These are phyloP conservation scores for Geotrichum carabidarum DNA, from an alignment of 1,139 yeast species.

Conservation along the genomic window DNA sequence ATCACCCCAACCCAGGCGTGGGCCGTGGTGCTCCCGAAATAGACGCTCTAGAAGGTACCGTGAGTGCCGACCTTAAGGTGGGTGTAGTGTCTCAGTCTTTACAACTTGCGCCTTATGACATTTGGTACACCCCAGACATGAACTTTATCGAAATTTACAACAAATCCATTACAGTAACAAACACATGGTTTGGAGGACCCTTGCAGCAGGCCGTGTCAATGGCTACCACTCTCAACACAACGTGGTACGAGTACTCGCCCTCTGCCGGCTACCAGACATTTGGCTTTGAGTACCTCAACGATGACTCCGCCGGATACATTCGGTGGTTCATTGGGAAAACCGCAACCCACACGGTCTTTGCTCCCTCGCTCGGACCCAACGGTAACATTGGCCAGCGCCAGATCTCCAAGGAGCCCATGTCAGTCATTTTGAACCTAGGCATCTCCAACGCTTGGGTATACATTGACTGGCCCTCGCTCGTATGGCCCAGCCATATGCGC, in stretches of 20 bases:
- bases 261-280: constrained; percentile 56
- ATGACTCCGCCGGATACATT: constrained; percentile 60
- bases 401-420: constrained; percentile 82
- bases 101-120: constrained; percentile 80
- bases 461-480: constrained; percentile 67
- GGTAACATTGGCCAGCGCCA: constrained; percentile 77
- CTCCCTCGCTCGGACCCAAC: constrained; percentile 67
- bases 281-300: constrained; percentile 73
- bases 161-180: constrained; percentile 58
- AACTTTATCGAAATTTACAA: constrained; percentile 63
- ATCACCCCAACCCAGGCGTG: constrained; percentile 70
- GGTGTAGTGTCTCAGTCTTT: constrained; percentile 78
- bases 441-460: constrained; percentile 78
- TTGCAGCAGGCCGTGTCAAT: constrained; percentile 81
- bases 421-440: constrained; percentile 71
- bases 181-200: constrained; percentile 77
- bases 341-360: constrained; percentile 58
- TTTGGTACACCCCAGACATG: constrained; percentile 82
- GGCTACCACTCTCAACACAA: constrained; percentile 58
- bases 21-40: constrained; percentile 92
- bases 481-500: constrained; percentile 62
- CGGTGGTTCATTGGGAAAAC: constrained; percentile 76
- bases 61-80: constrained; percentile 37
- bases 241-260: constrained; percentile 62
- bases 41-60: constrained; percentile 75